Base-by-base conservation (phyloP, 805 yeast genomes). In the Yamadazyma insecticola region DNA sequence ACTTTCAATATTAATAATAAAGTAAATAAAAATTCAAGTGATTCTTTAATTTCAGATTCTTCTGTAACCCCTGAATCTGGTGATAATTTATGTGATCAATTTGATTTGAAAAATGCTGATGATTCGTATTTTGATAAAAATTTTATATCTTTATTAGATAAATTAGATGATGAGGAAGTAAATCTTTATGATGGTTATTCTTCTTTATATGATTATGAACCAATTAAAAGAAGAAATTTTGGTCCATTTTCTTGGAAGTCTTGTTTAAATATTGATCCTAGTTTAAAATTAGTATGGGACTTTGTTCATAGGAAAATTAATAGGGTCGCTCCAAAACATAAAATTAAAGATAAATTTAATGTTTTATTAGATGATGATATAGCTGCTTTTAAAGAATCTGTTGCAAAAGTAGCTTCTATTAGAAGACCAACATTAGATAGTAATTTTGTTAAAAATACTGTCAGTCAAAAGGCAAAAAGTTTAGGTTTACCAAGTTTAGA, bases 231-330 rank as follows among this genome's bases (percentile, higher is more conserved):
- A 13, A 24, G 37, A 20, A 24, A 34, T 15, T 34, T 22, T 16
- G 37, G 37, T 3, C 26, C 29, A 4, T 34, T 34, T n/a, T 26
- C 37, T 21, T 34, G 37, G 37, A 34, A 34, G 20, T 26, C 40
- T 4, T 14, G 16, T 15, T 16, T 16, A n/a, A 19, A 17, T 20
- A 13, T 23, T 15, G 44, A 40, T 29, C 25, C 29, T 7, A 24
- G 35, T 17, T 29, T 36, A 15, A 22, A 18, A 3, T 13, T 30
- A 11, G 18, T 35, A 12, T 35, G n/a, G n/a, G n/a, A n/a, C n/a
- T n/a, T n/a, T n/a, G n/a, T n/a, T n/a, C n/a, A n/a, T n/a, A n/a
- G n/a, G n/a, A n/a, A n/a, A n/a, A n/a, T n/a, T n/a, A n/a, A n/a
- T 4, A 15, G 6, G 12, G n/a, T 21, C 13, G 23, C 13, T 6